A percentile compares a stretch with the other conserved stretches of the same genome.
phyloP scores from a whole-genome alignment of 2,329 filamentous ascomycete genomes.

The Ophiobolus disseminans region DNA sequence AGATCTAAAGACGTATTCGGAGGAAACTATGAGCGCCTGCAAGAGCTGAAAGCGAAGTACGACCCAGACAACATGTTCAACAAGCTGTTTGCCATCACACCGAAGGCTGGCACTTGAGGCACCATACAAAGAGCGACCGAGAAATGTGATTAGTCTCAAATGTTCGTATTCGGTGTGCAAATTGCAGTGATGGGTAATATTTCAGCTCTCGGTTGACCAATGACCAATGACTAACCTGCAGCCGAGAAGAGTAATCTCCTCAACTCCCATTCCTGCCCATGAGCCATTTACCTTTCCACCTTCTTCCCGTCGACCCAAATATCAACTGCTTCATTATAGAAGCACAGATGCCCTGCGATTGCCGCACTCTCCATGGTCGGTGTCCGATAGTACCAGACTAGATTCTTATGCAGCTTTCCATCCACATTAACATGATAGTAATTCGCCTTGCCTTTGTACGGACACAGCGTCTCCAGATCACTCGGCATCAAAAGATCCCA shows the following conservation, averaged over 20 bases:
- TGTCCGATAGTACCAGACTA: slow-evolving; percentile 69
- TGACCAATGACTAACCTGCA: too few species aligned
- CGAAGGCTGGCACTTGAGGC: neutral
- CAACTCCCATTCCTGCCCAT: too few species aligned
- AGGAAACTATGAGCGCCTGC: slow-evolving; percentile 9
- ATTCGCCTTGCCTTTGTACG: slow-evolving; percentile 71
- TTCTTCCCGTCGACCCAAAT: slow-evolving; percentile 64
- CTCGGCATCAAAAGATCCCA: slow-evolving; percentile 58
- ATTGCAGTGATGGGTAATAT: too few species aligned
- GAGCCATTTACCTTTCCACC: neutral
- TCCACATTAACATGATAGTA: slow-evolving; percentile 65
- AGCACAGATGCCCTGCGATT: slow-evolving; percentile 66
- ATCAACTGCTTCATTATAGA: slow-evolving; percentile 73
- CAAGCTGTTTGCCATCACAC: slow-evolving; percentile 10
- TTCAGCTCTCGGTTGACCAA: too few species aligned
- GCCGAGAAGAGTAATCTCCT: too few species aligned
- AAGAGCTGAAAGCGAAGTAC: slow-evolving; percentile 14
- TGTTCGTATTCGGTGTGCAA: too few species aligned
- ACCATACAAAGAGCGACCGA: too few species aligned
- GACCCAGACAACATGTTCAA: slow-evolving; percentile 12
- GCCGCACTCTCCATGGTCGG: slow-evolving; percentile 64
- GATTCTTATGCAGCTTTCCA: slow-evolving; percentile 55
- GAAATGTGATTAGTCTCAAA: too few species aligned
- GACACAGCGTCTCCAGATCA: slow-evolving; percentile 63
- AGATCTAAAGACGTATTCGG: slow-evolving; percentile 12